These are phyloP conservation scores for Aureobasidium leucospermi DNA, from an alignment of 2,329 filamentous ascomycete species.

Conservation along the genomic window DNA sequence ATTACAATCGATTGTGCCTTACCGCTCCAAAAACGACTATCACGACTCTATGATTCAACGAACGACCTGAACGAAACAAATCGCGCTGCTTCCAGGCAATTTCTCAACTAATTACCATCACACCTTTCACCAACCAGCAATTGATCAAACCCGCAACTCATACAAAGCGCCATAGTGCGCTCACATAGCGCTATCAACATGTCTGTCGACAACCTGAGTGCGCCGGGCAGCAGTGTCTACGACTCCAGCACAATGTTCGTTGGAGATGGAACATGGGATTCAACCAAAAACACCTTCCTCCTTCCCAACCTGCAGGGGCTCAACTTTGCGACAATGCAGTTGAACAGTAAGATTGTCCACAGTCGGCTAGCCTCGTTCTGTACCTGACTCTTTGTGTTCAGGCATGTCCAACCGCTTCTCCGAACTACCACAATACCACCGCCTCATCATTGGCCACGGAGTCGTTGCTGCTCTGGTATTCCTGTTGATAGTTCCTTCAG, in stretches of 20 bases:
- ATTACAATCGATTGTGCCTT: constrained; percentile 3
- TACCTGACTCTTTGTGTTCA: constrained; percentile 26
- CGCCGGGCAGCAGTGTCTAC: constrained; percentile 66
- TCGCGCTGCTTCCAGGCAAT: neutral
- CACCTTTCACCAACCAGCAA: neutral
- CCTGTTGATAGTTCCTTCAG: constrained; percentile 62
- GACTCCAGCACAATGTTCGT: constrained; percentile 67
- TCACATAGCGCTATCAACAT: constrained; percentile 1
- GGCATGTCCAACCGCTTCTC: constrained; percentile 79
- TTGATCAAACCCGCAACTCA: neutral
- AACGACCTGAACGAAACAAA: neutral
- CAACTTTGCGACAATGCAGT: constrained; percentile 75
- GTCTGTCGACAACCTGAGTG: constrained; percentile 40
- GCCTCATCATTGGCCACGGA: constrained; percentile 62
- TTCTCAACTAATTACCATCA: neutral
- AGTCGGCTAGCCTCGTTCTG: neutral
- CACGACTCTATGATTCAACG: constrained; percentile 8
- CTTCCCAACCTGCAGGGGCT: constrained; percentile 69
- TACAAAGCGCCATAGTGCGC: neutral
- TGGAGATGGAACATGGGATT: constrained; percentile 79
- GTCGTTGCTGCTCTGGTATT: constrained; percentile 67
- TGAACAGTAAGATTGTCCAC: constrained; percentile 57
- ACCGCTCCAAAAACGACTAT: neutral
- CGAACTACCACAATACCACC: constrained; percentile 61
- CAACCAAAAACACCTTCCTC: constrained; percentile 67